phyloP scores from a whole-genome alignment of 1,284 basidiomycete genomes.

The Pseudozyma flocculosa region DNA sequence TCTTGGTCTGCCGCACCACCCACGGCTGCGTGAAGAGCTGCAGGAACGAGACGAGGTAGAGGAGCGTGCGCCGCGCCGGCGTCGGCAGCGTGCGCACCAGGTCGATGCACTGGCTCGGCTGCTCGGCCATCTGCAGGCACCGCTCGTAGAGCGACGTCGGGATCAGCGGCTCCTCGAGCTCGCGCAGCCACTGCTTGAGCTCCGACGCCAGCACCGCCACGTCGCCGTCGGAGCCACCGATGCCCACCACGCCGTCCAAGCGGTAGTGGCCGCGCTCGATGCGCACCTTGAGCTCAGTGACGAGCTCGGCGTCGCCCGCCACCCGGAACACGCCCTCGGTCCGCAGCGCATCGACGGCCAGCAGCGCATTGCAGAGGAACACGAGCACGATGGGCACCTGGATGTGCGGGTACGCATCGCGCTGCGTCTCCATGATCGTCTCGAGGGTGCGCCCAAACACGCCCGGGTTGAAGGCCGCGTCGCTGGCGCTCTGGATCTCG shows the following conservation, averaged over 20 bases:
- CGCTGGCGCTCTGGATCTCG: slow-evolving; percentile 3
- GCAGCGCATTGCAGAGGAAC: slow-evolving; percentile 84
- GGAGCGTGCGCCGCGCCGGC: slow-evolving; percentile 76
- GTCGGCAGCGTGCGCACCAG: slow-evolving; percentile 76
- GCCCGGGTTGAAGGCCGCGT: slow-evolving; percentile 82
- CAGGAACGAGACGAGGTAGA: slow-evolving; percentile 83
- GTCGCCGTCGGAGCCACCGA: slow-evolving; percentile 67
- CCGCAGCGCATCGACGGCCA: slow-evolving; percentile 76
- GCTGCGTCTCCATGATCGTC: slow-evolving; percentile 77
- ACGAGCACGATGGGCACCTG: slow-evolving; percentile 82
- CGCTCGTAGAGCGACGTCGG: slow-evolving; percentile 62
- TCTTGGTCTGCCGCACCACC: slow-evolving; percentile 60
- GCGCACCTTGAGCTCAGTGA: slow-evolving; percentile 78
- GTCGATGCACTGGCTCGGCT: slow-evolving; percentile 63
- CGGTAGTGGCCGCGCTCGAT: slow-evolving; percentile 88
- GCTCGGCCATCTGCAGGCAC: background rate
- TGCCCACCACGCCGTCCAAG: slow-evolving; percentile 64
- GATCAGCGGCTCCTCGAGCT: slow-evolving; percentile 81
- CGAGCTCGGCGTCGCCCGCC: slow-evolving; percentile 79
- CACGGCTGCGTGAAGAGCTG: slow-evolving; percentile 80
- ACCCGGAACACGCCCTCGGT: slow-evolving; percentile 87
- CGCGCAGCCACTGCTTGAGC: slow-evolving; percentile 87
- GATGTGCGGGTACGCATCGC: slow-evolving; percentile 75
- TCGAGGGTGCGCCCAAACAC: slow-evolving; percentile 86
- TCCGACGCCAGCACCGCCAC: slow-evolving; percentile 72